Evolutionary conservation across 768 basidiomycete genomes (phyloP).

Genomic region (Termitomyces sp.): DNA sequence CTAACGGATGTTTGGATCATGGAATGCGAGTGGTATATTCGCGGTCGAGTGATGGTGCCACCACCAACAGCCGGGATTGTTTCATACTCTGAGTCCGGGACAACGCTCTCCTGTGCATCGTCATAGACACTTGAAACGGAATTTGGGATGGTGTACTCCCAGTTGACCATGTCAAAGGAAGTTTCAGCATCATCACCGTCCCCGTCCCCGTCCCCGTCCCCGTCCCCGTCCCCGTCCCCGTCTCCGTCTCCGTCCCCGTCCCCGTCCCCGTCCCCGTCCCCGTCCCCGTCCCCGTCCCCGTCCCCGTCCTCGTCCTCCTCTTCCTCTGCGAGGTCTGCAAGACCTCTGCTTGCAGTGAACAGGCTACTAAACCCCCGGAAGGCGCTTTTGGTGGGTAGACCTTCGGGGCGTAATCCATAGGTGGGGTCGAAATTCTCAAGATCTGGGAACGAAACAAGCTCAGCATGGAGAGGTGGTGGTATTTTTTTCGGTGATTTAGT

Average conservation of each 20-base stretch:
- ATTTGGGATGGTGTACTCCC: conserved; percentile 55
- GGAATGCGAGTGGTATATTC: conserved; percentile 82
- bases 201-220: conserved; percentile 31
- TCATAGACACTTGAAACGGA: conserved; percentile 36
- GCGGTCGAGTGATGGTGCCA: conserved; percentile 77
- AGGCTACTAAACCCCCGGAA: conserved; percentile 76
- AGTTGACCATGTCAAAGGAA: conserved; percentile 64
- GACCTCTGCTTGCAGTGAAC: conserved; percentile 60
- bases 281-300: conserved; percentile 23
- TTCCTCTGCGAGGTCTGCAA: conserved; percentile 80
- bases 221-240: too few relatives aligned
- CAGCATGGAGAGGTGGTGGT: conserved; percentile 20
- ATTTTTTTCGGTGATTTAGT: conserved; percentile 11
- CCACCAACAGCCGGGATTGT: conserved; percentile 91
- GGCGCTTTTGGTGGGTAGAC: conserved; percentile 76
- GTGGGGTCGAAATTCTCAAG: conserved; percentile 94
- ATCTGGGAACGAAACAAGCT: conserved; percentile 28
- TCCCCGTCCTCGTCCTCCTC: conserved; percentile 25
- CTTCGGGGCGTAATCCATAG: conserved; percentile 91
- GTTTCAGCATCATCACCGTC: conserved; percentile 28
- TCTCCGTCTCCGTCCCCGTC: conserved; percentile 22
- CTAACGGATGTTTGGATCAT: conserved; percentile 47
- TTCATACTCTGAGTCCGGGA: conserved; percentile 56
- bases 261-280: conserved; percentile 23
- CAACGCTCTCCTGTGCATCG: conserved; percentile 33